A percentile compares a stretch with the other conserved stretches of the same genome.
These are phyloP conservation scores for Kazachstania bromeliacearum DNA, from an alignment of 805 yeast genomes.

Conservation along the genomic window DNA sequence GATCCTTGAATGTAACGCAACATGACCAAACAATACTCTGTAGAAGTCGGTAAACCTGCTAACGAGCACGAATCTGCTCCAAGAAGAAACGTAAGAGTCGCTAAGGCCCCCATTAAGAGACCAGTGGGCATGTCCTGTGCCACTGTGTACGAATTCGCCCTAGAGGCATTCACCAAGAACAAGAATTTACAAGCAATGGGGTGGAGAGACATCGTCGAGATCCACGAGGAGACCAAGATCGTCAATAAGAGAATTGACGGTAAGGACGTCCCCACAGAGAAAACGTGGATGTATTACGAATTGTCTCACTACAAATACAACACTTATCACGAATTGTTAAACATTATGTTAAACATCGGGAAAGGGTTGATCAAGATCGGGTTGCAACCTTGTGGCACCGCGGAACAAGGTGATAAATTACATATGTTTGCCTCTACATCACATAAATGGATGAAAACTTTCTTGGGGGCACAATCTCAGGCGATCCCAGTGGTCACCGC, in stretches of 20 bases:
- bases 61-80: slow-evolving; percentile 75
- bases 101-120: slow-evolving; percentile 34
- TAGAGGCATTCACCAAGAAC: slow-evolving; percentile 50
- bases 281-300: slow-evolving; percentile 83
- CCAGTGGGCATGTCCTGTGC: slow-evolving; percentile 59
- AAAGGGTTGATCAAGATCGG: slow-evolving; percentile 73
- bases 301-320: slow-evolving; percentile 60
- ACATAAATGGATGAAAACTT: slow-evolving; percentile 86
- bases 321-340: slow-evolving; percentile 48
- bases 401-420: slow-evolving; percentile 36
- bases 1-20: not conserved
- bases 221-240: slow-evolving; percentile 66
- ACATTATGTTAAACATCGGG: slow-evolving; percentile 46
- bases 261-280: slow-evolving; percentile 57
- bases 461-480: slow-evolving; percentile 68
- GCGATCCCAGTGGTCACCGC: slow-evolving; percentile 90
- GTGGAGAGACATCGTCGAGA: slow-evolving; percentile 64
- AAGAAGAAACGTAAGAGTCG: slow-evolving; percentile 50
- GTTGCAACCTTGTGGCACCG: slow-evolving; percentile 38
- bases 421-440: slow-evolving; percentile 87
- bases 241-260: slow-evolving; percentile 76
- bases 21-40: slow-evolving; percentile 29
- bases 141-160: slow-evolving; percentile 62
- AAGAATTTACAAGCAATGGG: slow-evolving; percentile 55
- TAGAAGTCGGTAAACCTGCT: slow-evolving; percentile 58